phyloP scores from a whole-genome alignment of 768 basidiomycete species.

The Psilocybe azurescens region DNA sequence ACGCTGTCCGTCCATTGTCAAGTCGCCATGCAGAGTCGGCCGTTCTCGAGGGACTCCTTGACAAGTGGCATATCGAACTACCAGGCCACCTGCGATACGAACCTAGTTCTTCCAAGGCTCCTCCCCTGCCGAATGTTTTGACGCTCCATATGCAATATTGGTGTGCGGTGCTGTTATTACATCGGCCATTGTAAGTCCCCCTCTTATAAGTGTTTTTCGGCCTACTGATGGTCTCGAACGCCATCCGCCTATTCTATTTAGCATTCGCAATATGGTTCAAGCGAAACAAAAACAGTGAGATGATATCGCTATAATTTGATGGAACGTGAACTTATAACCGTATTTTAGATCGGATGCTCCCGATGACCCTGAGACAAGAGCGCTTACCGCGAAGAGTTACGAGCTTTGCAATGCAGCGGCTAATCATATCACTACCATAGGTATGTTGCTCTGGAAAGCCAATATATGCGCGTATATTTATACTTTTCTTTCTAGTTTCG shows the following conservation, averaged over 20 bases:
- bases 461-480: conserved; percentile 7
- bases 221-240: conserved; percentile 10
- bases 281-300: conserved; percentile 46
- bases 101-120: conserved; percentile 36
- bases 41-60: conserved; percentile 63
- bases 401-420: conserved; percentile 79
- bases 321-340: neutral
- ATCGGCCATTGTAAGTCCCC: conserved; percentile 75
- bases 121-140: conserved; percentile 65
- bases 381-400: conserved; percentile 64
- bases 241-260: conserved; percentile 21
- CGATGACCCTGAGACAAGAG: conserved; percentile 59
- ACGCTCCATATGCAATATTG: conserved; percentile 88
- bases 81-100: conserved; percentile 73
- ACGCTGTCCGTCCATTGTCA: conserved; percentile 61
- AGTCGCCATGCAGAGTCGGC: conserved; percentile 64
- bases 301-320: neutral
- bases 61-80: conserved; percentile 78
- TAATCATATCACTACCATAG: conserved; percentile 77
- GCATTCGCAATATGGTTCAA: conserved; percentile 44
- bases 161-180: conserved; percentile 76
- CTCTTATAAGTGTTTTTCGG: neutral
- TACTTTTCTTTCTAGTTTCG: conserved; percentile 40
- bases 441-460: conserved; percentile 36
- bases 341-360: conserved; percentile 38